Evolutionary conservation across 2,329 filamentous ascomycete species (phyloP).

Genomic region (Lasiodiplodia citricola): DNA sequence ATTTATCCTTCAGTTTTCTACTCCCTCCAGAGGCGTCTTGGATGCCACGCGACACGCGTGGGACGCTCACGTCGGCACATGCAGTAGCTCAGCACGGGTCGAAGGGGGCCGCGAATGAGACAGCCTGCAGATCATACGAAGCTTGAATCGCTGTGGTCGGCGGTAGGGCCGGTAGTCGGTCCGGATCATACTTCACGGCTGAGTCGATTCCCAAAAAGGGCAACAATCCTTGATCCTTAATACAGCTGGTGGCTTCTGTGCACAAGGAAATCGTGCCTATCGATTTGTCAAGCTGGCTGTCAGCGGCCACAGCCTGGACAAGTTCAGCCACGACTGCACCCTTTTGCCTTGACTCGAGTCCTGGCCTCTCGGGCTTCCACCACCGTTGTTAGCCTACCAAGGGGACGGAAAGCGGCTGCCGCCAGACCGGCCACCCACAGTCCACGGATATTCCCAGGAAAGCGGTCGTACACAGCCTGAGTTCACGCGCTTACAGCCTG

Average conservation of each 20-base stretch:
- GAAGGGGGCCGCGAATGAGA: conserved; percentile 18
- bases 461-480: neutral
- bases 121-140: conserved; percentile 22
- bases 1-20: neutral
- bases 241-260: conserved; percentile 19
- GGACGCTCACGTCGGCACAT: conserved; percentile 10
- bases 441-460: neutral
- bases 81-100: conserved; percentile 20
- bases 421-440: neutral
- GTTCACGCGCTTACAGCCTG: conserved; percentile 1
- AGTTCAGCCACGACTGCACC: neutral
- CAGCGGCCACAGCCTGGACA: conserved; percentile 2
- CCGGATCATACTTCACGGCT: conserved; percentile 17
- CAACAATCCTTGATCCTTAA: conserved; percentile 22
- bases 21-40: neutral
- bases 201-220: conserved; percentile 19
- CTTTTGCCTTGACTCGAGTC: neutral
- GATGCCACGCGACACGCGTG: conserved; percentile 9
- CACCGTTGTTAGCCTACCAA: neutral
- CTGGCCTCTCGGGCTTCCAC: conserved; percentile 6
- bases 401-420: neutral
- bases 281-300: conserved; percentile 13
- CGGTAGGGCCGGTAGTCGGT: conserved; percentile 21
- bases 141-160: conserved; percentile 23
- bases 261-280: conserved; percentile 1